Base-by-base conservation (phyloP, 2,329 filamentous ascomycete species). In the Botrytis fabae region DNA sequence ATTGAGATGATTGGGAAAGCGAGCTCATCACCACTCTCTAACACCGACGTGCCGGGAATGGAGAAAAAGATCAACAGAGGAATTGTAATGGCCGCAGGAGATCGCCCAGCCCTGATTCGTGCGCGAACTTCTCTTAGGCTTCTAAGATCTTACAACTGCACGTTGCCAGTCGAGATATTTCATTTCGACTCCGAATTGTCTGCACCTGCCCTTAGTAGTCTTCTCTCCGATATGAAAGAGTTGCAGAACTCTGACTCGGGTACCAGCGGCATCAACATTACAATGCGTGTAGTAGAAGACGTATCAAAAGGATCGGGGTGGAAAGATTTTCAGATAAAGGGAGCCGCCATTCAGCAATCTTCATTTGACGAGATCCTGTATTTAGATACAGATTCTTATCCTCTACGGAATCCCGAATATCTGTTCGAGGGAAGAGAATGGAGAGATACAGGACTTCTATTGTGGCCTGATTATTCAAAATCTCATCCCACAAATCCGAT, bases 291-390 rank as follows among this genome's bases (percentile, higher is more conserved):
- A n/a, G 75, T 76, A 1, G 70, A 75, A 46, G 60, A 71, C 10
- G 44, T 77, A 25, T 42, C 65, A 18, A 77, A 77, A 73, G 75
- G 75, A 14, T 61, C 73, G 35, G 73, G 71, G 7, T 77, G 75
- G 75, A 77, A 76, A 75, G 73, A 69, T 35, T 77, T 77, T 44
- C 72, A 77, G 2, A 75, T 77, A 48, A 77, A 77, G 69, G 75
- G 70, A 25, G 75, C 75, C 25, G 75, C 75, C 6, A 75, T 77
- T 20, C 73, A 76, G 61, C 75, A 77, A 71, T 76, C 75, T 12
- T 75, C 73, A 54, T 77, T 76, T 44, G 69, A 75, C 38, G 75
- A 77, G 46, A 76, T 76, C 25, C 65, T 77, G 8, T 76, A 76
- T 44, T 69, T 77, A 40, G 75, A 77, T 54, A 77, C 72, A 10